Evolutionary conservation across 352 stramenopile species (phyloP), one percentile per base, ranked within the genome.

Genomic region (Globisporangium abappressorium): DNA sequence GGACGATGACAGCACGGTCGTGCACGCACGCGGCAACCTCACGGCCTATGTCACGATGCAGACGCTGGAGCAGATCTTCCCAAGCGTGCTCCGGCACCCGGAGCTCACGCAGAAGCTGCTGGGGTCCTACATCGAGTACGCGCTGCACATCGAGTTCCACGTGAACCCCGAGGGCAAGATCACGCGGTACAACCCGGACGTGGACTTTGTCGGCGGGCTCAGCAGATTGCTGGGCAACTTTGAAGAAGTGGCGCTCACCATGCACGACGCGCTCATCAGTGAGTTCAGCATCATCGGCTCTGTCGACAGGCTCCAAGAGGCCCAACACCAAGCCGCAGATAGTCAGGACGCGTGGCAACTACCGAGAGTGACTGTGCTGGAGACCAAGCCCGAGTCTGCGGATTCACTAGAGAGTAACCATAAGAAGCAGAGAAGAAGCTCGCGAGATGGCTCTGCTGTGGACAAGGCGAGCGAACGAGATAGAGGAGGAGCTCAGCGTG

Each of bases 171-270:
- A 47, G 1, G 64, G 62, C 2, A 51, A 55, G 11, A 71, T 77
- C 47, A 69, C 47, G 14, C 49, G 49, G 20, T 71, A 69, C 38
- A 64, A 73, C n/a, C 36, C 54, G 0, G 71, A 72, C 4, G 33
- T 77, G 8, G 68, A 77, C 60, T 74, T 71, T 64, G 55, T 74
- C n/a, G 3, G 36, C 5, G 58, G 67, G 4, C 54, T 76, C 3
- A 57, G 34, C 22, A 38, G 34, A 9, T 15, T 76, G 26, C 63
- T 76, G n/a, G 63, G 63, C 4, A 64, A 49, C 33, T 28, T 70
- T 5, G 57, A 65, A 2, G 57, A 58, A 12, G 65, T 65, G 33
- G 38, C 65, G 8, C 24, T 57, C 3, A 7, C 64, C 22, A 64
- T 70, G 33, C 57, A 24, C 14, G 46, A 65, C 46, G 65, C 65